These are phyloP conservation scores for Capsella bursapastoris DNA, from an alignment of 345 rosid species.

Conservation along the genomic window DNA sequence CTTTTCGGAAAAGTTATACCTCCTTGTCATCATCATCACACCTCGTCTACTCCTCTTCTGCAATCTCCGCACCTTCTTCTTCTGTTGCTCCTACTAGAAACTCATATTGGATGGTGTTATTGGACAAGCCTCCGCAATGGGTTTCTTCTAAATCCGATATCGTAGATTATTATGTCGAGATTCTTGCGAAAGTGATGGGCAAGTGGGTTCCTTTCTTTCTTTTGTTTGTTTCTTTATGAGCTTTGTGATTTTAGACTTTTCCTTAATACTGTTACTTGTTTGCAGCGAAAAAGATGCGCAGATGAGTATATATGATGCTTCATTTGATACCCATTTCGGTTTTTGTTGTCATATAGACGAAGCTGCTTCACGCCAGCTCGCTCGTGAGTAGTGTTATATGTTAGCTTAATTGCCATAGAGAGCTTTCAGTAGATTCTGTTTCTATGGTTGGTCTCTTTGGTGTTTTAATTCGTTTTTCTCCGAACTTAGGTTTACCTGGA, in stretches of 20 bases:
- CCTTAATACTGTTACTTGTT: conserved; percentile 15
- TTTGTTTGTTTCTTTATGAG: conserved; percentile 4
- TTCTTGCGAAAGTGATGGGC: conserved; percentile 61
- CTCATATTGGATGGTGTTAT: conserved; percentile 67
- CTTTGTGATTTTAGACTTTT: neutral
- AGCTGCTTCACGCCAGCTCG: conserved; percentile 62
- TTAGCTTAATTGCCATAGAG: conserved; percentile 7
- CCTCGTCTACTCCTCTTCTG: conserved; percentile 39
- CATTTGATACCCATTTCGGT: conserved; percentile 60
- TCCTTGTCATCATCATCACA: conserved; percentile 37
- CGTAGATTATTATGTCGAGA: conserved; percentile 63
- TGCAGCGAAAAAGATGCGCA: conserved; percentile 77
- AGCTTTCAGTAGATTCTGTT: neutral
- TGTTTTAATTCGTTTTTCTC: neutral
- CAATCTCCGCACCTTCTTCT: conserved; percentile 40
- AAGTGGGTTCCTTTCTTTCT: conserved; percentile 48
- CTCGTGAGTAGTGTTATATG: conserved; percentile 48
- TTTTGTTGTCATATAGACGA: conserved; percentile 80
- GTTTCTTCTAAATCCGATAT: conserved; percentile 56
- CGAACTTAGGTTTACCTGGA: conserved; percentile 65
- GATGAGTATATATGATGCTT: conserved; percentile 72
- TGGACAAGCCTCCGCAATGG: conserved; percentile 58
- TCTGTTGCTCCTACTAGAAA: conserved; percentile 32
- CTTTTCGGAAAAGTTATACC: conserved; percentile 10
- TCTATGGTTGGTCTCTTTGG: neutral